Percentiles rank a stretch among this genome's conserved stretches.
Evolutionary conservation across 352 stramenopile genomes (phyloP).

Genomic region (Halophytophthora polymorphica): DNA sequence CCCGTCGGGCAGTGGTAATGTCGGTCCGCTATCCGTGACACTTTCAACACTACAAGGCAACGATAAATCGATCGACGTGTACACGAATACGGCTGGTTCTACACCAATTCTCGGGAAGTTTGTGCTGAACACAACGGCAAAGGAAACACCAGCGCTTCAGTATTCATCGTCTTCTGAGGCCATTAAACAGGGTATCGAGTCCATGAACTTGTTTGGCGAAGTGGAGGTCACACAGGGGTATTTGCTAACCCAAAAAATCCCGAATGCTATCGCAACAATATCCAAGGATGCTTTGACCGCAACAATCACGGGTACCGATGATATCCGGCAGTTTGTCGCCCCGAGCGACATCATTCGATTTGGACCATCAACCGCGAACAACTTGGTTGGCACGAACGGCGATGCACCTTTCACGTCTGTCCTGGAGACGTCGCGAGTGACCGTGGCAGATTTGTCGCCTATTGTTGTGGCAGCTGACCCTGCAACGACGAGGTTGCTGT

Average conservation of each 20-base stretch:
- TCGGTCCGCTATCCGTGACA: constrained; percentile 49
- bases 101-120: constrained; percentile 53
- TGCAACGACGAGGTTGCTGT: constrained; percentile 53
- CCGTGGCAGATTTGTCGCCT: constrained; percentile 39
- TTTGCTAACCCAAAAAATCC: constrained; percentile 55
- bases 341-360: constrained; percentile 71
- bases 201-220: constrained; percentile 74
- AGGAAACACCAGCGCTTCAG: constrained; percentile 42
- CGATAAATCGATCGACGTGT: constrained; percentile 47
- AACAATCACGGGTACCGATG: constrained; percentile 42
- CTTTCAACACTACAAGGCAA: constrained; percentile 39
- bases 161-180: constrained; percentile 61
- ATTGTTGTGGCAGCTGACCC: constrained; percentile 27
- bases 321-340: constrained; percentile 64
- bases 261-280: constrained; percentile 46
- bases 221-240: constrained; percentile 56
- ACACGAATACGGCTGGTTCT: constrained; percentile 48
- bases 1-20: constrained; percentile 71
- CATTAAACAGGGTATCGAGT: constrained; percentile 71
- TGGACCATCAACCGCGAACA: constrained; percentile 31
- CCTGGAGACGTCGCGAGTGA: constrained; percentile 46
- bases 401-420: constrained; percentile 56
- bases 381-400: constrained; percentile 57
- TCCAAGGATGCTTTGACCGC: constrained; percentile 47
- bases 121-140: constrained; percentile 31